Evolutionary conservation across 805 yeast genomes (phyloP), one percentile per base, ranked within the genome.

Genomic region (Candida chauliodis): DNA sequence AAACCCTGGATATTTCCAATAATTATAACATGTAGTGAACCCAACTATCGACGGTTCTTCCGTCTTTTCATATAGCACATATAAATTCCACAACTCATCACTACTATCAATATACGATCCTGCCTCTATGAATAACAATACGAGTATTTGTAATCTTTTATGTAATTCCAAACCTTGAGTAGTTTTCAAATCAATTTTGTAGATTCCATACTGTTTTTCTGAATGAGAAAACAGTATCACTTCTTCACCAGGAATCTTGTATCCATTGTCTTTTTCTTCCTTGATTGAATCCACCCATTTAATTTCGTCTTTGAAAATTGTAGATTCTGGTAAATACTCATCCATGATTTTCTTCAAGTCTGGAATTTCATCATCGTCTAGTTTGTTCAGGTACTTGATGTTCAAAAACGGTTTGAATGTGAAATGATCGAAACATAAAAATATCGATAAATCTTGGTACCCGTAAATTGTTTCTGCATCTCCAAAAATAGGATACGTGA

Each of bases 401-500:
- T 76, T 78, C 36, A 88, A 61, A 37, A 84, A 78, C 8, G 97
- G 95, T 30, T 75, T 68, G 54, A 90, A 76, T 0, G 93, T 81
- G 33, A 71, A 64, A 26, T 84, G 76, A 54, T 90, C 95, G 56
- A 86, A 86, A 13, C 83, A 66, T 26, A 83, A 56, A 47, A 77
- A 75, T 24, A 93, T 78, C 22, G 69, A 68, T 25, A 90, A 66
- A 48, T 78, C 83, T 47, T 81, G 73, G 56, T 78, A 93, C 2
- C 99, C 99, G 53, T 81, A 87, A 1, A 93, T 80, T 38, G 81
- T 81, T 55, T 93, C 99, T 1, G 88, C 74, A 34, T 89, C 95
- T 5, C 98, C 98, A 68, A 78, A 93, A 8, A 93, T 83, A 2
- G 97, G 95, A 58, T 93, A 93, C 1, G 98, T 91, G 63, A 87